Evolutionary conservation across 768 basidiomycete genomes (phyloP), one percentile per base, ranked within the genome.

Genomic region (Daedaleopsis sinensis): DNA sequence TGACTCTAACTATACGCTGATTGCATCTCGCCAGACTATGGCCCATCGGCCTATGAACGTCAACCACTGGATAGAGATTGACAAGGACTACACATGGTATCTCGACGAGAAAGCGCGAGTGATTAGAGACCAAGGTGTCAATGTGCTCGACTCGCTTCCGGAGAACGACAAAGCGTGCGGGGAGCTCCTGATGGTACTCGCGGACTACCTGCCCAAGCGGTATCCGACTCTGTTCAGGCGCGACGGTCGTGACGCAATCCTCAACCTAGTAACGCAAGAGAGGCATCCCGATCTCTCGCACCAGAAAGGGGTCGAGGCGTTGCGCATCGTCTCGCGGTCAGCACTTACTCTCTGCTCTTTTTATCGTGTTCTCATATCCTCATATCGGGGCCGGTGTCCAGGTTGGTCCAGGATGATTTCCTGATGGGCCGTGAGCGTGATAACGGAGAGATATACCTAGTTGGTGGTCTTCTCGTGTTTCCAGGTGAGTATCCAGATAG

Each of bases 11-110:
- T 8, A 38, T 42, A 39, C 35, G 6, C 9, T 13, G 21, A 18
- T 18, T 10, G 5, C n/a, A n/a, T n/a, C n/a, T n/a, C n/a, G n/a
- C 27, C 24, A 21, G 70, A 70, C 70, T 39, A 74, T 71, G 74
- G 70, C 76, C 3, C 76, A 77, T 57, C 76, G 75, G 52, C 70
- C 74, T 0, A 74, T 76, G 72, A 67, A 76, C 39, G 68, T 72
- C 52, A 73, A 75, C 63, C 65, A 76, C 59, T 77, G 76, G 76
- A 77, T 77, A 32, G 76, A 77, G 61, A 72, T 77, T 27, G 74
- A 75, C 66, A 69, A 68, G 32, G 71, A 76, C 39, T 73, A 70
- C 66, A 52, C 57, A 48, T 73, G 71, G 67, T 75, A 76, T 61
- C 55, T 75, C 12, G 62, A 66, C 37, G 65, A 71, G 64, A 77